These are phyloP conservation scores for Syzygium malaccense DNA, from an alignment of 441 rosid species.

Conservation along the genomic window DNA sequence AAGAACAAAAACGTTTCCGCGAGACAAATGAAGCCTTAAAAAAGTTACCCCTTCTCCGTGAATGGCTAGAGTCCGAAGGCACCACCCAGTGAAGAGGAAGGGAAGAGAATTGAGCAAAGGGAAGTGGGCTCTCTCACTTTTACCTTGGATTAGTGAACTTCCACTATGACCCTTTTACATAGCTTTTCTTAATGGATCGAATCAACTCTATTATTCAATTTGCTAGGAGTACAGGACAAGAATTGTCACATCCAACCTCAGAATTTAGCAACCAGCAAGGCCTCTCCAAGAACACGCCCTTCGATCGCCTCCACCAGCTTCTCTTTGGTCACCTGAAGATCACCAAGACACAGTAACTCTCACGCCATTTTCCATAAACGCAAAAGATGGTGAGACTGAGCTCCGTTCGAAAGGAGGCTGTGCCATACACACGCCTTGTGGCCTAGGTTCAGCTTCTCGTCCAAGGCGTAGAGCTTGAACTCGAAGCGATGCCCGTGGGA, in stretches of 20 bases:
- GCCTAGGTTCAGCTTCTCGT: conserved; percentile 40
- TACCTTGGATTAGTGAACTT: background rate
- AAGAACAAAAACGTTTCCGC: too few species aligned
- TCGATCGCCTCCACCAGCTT: conserved; percentile 51
- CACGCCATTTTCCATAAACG: too few species aligned
- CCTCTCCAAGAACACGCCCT: conserved; percentile 66
- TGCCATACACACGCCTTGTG: conserved; percentile 26
- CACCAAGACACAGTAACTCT: background rate
- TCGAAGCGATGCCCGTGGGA: conserved; percentile 49
- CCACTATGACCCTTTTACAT: background rate
- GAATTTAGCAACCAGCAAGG: conserved; percentile 35
- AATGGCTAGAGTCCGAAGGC: too few species aligned
- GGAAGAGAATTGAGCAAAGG: background rate
- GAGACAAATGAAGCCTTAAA: too few species aligned
- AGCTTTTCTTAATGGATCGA: background rate
- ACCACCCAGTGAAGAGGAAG: background rate
- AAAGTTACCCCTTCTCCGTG: too few species aligned
- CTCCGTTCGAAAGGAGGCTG: background rate
- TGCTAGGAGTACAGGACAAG: background rate
- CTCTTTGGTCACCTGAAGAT: conserved; percentile 55
- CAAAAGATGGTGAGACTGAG: background rate
- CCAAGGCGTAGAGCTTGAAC: conserved; percentile 70
- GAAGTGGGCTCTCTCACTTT: background rate
- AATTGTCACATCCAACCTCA: conserved; percentile 1
- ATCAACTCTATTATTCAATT: background rate